Base-by-base conservation (phyloP, 352 stramenopile species). In the Phytophthora foliorum region DNA sequence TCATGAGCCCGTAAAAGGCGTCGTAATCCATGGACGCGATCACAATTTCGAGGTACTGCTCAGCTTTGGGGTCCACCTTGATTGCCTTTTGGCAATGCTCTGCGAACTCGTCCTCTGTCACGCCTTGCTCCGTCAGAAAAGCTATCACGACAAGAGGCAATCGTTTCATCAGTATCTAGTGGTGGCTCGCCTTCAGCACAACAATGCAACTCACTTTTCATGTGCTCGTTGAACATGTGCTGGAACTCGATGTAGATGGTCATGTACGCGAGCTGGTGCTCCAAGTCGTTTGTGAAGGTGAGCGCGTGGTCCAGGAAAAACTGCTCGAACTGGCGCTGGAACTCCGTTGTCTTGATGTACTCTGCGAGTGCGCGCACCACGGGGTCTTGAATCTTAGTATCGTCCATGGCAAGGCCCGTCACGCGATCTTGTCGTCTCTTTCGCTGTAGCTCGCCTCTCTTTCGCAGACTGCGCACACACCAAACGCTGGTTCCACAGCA, bases 21-120 rank as follows among this genome's bases (percentile, higher is more conserved):
- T 89, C 72, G 59, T 92, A 92, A 65, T 92, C 82, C 82, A 91
- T 93, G 46, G 85, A 93, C 39, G 85, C 85, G 34, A 92, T 70
- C 55, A 93, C 85, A 16, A 93, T 84, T 39, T 92, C 85, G 22
- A 93, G 67, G 56, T 90, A 93, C 41, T 90, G 78, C 45, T 89
- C 79, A 4, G 83, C 80, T 21, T 86, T 88, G 13, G 66, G 73
- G 69, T 93, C 85, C 13, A 21, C 57, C 61, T 86, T 85, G 46
- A 90, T 83, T 36, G 78, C 78, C 24, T 77, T 70, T 61, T 88
- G 69, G 19, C 76, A 91, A 21, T 80, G 77, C 32, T 78, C 70
- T 16, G 42, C 70, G 51, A 93, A 93, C 57, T 90, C 81, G 3
- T 89, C 74, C 32, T 92, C 85, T 1, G 78, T 80, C 24, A 93